phyloP scores from a whole-genome alignment of 305 asterid species.

The Fraxinus nigra region DNA sequence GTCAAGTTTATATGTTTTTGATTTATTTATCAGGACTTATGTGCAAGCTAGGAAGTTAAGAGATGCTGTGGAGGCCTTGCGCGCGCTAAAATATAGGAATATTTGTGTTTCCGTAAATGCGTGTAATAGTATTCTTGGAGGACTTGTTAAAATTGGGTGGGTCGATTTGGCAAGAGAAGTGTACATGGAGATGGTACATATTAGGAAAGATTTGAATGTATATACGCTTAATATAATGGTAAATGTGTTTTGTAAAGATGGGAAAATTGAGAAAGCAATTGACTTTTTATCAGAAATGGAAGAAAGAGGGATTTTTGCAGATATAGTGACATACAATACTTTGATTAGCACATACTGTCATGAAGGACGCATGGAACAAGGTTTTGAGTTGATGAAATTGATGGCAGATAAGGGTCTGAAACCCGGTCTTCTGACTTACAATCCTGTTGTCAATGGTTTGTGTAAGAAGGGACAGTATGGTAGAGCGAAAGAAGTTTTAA shows the following conservation, averaged over 20 bases:
- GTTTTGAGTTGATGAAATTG: constrained; percentile 40
- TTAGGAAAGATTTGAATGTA: constrained; percentile 46
- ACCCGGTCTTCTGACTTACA: constrained; percentile 59
- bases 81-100: constrained; percentile 37
- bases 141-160: constrained; percentile 76
- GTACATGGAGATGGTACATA: constrained; percentile 40
- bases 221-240: constrained; percentile 81
- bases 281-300: constrained; percentile 52
- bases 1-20: constrained; percentile 48
- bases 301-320: constrained; percentile 51
- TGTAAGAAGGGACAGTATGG: constrained; percentile 54
- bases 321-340: constrained; percentile 69
- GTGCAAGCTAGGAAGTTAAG: constrained; percentile 84
- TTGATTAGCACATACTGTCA: constrained; percentile 56
- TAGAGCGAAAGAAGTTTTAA: constrained; percentile 47
- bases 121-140: constrained; percentile 67
- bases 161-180: constrained; percentile 61
- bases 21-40: constrained; percentile 63
- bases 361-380: constrained; percentile 44
- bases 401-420: constrained; percentile 55
- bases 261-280: constrained; percentile 39
- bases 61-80: constrained; percentile 70
- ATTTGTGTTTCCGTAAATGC: constrained; percentile 59
- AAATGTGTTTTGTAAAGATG: constrained; percentile 59
- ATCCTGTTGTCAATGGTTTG: constrained; percentile 55